These are phyloP conservation scores for Fermentozyma sake DNA, from an alignment of 1,139 yeast genomes.

Conservation along the genomic window DNA sequence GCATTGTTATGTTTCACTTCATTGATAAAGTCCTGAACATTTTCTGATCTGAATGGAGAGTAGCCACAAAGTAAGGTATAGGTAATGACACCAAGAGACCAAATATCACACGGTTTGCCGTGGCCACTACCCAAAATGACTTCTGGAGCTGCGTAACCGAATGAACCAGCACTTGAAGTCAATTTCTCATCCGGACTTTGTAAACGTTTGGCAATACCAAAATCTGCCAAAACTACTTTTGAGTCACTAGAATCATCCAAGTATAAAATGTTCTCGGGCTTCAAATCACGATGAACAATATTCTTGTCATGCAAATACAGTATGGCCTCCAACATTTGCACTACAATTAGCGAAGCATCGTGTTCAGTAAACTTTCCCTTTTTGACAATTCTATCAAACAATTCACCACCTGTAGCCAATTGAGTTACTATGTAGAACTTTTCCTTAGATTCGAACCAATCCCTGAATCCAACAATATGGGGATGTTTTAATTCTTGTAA, in stretches of 20 bases:
- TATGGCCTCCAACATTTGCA: constrained; percentile 70
- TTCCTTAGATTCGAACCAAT: constrained; percentile 85
- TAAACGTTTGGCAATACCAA: constrained; percentile 83
- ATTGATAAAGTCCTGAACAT: constrained; percentile 69
- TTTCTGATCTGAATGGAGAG: constrained; percentile 86
- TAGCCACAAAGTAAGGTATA: constrained; percentile 90
- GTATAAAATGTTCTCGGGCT: constrained; percentile 84
- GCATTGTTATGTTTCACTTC: constrained; percentile 70
- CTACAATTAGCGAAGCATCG: constrained; percentile 70
- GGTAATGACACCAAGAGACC: constrained; percentile 90
- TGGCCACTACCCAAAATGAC: constrained; percentile 74
- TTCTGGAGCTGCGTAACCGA: constrained; percentile 95
- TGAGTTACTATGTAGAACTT: constrained; percentile 73
- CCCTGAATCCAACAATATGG: constrained; percentile 76
- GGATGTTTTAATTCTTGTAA: constrained; percentile 67
- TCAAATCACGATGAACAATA: constrained; percentile 86
- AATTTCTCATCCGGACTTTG: constrained; percentile 58
- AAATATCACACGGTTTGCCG: constrained; percentile 84
- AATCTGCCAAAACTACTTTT: constrained; percentile 79
- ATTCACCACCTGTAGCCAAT: constrained; percentile 87
- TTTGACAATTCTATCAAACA: constrained; percentile 76
- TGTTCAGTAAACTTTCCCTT: constrained; percentile 78
- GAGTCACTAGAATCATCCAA: constrained; percentile 51
- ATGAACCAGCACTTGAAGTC: constrained; percentile 79
- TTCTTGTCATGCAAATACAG: constrained; percentile 66